phyloP scores from a whole-genome alignment of 2,329 filamentous ascomycete species.

The Moelleriella libera region DNA sequence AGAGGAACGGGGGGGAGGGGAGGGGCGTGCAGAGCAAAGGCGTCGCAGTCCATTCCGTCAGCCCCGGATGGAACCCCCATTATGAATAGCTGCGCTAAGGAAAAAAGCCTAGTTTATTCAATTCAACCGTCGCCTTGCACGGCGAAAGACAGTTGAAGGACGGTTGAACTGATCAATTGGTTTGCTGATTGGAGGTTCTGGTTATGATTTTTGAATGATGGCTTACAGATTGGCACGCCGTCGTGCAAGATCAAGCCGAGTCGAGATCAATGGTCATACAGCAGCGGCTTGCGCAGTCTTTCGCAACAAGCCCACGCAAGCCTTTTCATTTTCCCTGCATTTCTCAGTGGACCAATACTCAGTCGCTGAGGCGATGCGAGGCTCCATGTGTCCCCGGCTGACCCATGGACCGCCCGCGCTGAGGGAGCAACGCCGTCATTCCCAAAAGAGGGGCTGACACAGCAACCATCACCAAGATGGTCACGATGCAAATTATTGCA shows the following conservation, averaged over 20 bases:
- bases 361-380: no score
- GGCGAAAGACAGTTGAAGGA: not conserved
- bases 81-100: not conserved
- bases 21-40: not conserved
- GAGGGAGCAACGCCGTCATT: constrained; percentile 7
- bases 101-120: no score
- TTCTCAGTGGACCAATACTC: no score
- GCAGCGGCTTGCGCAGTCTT: no score
- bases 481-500: constrained; percentile 3
- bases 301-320: no score
- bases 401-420: not conserved
- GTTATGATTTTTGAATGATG: not conserved
- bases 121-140: not conserved
- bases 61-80: constrained; percentile 3
- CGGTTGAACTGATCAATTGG: not conserved
- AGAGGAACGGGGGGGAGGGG: not conserved
- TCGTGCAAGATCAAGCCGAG: not conserved
- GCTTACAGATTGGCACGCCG: not conserved
- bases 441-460: constrained; percentile 9
- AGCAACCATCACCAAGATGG: constrained; percentile 6
- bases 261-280: no score
- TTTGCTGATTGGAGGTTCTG: no score
- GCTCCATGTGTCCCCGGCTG: no score
- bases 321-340: no score
- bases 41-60: constrained; percentile 6